These are phyloP conservation scores for Wickerhamomyces chaumierensis DNA, from an alignment of 805 yeast genomes.

Conservation along the genomic window DNA sequence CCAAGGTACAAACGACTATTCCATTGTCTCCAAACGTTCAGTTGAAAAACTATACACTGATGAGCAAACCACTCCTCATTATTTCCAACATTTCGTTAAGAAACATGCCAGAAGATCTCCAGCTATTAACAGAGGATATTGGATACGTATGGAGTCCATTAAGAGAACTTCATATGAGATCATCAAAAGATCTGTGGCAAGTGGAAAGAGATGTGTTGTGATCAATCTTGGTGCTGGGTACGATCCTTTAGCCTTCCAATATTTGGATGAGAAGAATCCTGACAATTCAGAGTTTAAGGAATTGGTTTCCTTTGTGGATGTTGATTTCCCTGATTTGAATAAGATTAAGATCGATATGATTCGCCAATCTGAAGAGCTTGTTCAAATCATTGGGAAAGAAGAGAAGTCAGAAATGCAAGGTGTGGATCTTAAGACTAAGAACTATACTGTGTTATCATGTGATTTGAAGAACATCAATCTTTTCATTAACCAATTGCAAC, in stretches of 20 bases:
- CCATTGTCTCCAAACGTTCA: conserved; percentile 73
- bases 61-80: conserved; percentile 20
- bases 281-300: conserved; percentile 20
- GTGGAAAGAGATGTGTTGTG: conserved; percentile 26
- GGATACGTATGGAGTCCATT: conserved; percentile 69
- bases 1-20: conserved; percentile 79
- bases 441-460: conserved; percentile 55
- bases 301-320: conserved; percentile 46
- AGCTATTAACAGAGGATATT: conserved; percentile 72
- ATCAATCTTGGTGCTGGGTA: conserved; percentile 77
- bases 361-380: conserved; percentile 32
- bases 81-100: conserved; percentile 59
- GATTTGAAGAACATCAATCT: conserved; percentile 39
- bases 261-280: conserved; percentile 23
- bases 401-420: conserved; percentile 8
- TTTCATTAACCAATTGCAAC: conserved; percentile 20
- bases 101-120: conserved; percentile 65
- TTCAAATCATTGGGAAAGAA: conserved; percentile 28
- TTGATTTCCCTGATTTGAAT: conserved; percentile 67
- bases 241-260: conserved; percentile 48
- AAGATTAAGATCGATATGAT: conserved; percentile 44
- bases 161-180: conserved; percentile 39
- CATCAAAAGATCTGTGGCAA: conserved; percentile 18
- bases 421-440: conserved; percentile 25
- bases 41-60: conserved; percentile 52